Evolutionary conservation across 768 basidiomycete genomes (phyloP), one percentile per base, ranked within the genome.

Genomic region (Xanthoconium purpureum): DNA sequence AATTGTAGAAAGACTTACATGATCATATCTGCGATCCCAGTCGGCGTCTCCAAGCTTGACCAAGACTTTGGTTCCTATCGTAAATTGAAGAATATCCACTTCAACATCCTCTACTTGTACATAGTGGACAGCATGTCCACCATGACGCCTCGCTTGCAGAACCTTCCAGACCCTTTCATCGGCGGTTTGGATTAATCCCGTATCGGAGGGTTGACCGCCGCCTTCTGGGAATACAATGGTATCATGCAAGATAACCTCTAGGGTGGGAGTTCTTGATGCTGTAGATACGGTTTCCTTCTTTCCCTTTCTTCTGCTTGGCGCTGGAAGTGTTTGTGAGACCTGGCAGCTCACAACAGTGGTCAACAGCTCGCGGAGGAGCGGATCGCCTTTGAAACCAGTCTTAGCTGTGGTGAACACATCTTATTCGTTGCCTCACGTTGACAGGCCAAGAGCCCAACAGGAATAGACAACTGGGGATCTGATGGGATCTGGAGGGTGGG

Each of bases 211-310:
- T 60, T 93, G 91, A 0, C 91, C 91, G 12, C 90, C 84, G 10
- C 89, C 90, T 71, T 91, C 89, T 0, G 91, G 90, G 67, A 91
- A 92, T 46, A 91, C 80, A 13, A 88, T 78, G 0, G 89, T 91
- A 66, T 92, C 91, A 50, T 87, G 84, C 44, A 91, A 73, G 49
- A 85, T 76, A 9, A 92, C 73, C 63, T 89, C 85, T 46, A 89
- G 77, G 17, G 85, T 70, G 3, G 84, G 78, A 36, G 67, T 74
- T 24, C 71, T 72, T 1, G 74, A 72, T 44, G 78, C 64, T n/a
- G 72, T 66, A 15, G 81, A 78, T 28, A 80, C 66, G 15, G 78
- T 66, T 13, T 81, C 75, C 66, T 85, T 87, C 67, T 82, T 83
- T 11, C 72, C 71, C 51, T 82, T 80, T 73, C 84, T 85, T 65